Evolutionary conservation across 176 grass and related monocot species (phyloP).

Genomic region (Carex kokanica): DNA sequence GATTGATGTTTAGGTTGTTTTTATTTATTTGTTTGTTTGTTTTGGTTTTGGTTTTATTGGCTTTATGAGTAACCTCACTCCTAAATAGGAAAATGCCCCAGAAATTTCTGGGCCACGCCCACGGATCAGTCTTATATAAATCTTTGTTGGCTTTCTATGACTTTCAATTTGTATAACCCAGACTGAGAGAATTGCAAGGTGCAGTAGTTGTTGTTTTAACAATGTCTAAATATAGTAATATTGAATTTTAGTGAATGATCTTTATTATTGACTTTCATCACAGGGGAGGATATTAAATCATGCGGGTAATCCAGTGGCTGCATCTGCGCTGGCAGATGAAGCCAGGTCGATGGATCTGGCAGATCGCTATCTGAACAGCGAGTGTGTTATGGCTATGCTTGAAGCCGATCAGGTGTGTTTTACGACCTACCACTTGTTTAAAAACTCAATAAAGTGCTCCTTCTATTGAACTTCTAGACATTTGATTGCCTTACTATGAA

Average conservation of each 20-base stretch:
- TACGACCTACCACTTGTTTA: not conserved
- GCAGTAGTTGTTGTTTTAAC: not conserved
- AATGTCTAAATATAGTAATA: not conserved
- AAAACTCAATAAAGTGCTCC: not conserved
- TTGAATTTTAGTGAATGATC: not conserved
- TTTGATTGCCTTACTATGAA: not conserved
- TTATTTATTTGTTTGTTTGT: not conserved
- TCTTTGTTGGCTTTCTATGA: not conserved
- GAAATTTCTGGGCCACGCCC: not conserved
- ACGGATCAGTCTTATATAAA: not conserved
- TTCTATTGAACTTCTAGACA: not conserved
- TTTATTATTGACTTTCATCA: constrained; percentile 4
- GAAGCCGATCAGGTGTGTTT: constrained; percentile 84
- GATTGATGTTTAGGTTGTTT: not conserved
- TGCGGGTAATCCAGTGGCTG: constrained; percentile 81
- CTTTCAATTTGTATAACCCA: constrained; percentile 4
- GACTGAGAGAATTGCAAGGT: not conserved
- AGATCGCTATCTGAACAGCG: constrained; percentile 97
- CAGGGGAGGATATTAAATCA: constrained; percentile 92
- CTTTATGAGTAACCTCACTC: not conserved
- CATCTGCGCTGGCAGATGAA: constrained; percentile 88
- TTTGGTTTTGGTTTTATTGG: not conserved
- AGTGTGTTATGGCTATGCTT: constrained; percentile 98
- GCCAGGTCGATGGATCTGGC: constrained; percentile 98
- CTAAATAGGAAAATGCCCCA: not conserved